Evolutionary conservation across 2,329 filamentous ascomycete species (phyloP).

Genomic region (Aspergillus sp.): DNA sequence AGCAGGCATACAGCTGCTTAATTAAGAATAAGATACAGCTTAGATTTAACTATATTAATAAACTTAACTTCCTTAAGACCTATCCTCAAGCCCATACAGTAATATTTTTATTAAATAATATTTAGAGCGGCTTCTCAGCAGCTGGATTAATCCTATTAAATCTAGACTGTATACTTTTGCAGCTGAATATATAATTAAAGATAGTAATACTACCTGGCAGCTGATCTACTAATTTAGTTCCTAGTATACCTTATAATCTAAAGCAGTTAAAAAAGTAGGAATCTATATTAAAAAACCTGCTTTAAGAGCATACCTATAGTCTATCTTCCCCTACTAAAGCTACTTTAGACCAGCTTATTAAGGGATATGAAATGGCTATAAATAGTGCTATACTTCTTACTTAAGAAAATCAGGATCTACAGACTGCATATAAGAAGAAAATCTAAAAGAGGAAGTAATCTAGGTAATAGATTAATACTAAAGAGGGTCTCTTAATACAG

Average conservation of each 20-base stretch:
- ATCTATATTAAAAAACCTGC: background rate
- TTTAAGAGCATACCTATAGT: too few species aligned
- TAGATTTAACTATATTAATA: background rate
- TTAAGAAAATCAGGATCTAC: conserved; percentile 5
- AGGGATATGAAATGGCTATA: conserved; percentile 11
- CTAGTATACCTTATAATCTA: background rate
- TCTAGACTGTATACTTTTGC: background rate
- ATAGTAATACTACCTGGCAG: background rate
- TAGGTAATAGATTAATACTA: background rate
- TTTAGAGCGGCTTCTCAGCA: background rate
- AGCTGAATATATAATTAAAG: background rate
- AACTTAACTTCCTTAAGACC: background rate
- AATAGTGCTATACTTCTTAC: conserved; percentile 7
- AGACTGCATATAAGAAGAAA: background rate
- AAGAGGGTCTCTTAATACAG: too few species aligned
- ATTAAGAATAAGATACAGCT: background rate
- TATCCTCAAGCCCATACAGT: too few species aligned
- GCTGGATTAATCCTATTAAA: background rate
- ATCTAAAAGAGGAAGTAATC: conserved; percentile 1
- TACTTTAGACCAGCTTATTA: conserved; percentile 8
- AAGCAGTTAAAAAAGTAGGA: background rate
- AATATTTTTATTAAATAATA: background rate
- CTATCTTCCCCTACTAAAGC: too few species aligned
- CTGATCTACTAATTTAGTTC: background rate
- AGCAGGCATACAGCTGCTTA: background rate